phyloP scores from a whole-genome alignment of 2,329 filamentous ascomycete genomes.

The Bisporella sp. region DNA sequence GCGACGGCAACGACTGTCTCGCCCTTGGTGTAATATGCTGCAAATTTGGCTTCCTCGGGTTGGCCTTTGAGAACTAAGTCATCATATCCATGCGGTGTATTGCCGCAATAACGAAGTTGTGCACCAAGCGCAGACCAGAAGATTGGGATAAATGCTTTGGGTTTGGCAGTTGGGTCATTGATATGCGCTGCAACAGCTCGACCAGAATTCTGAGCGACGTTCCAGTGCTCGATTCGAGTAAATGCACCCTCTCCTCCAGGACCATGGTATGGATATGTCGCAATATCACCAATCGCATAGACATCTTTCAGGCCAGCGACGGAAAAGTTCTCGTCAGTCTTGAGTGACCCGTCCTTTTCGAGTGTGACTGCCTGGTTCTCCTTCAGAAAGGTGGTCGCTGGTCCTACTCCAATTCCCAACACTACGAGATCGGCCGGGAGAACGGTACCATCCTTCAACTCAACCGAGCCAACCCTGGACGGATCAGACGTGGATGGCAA shows the following conservation, averaged over 20 bases:
- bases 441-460: constrained; percentile 77
- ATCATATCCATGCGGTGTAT: constrained; percentile 76
- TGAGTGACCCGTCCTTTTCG: constrained; percentile 78
- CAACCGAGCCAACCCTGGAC: constrained; percentile 70
- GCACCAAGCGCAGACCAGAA: constrained; percentile 94
- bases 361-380: constrained; percentile 64
- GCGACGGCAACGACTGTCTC: constrained; percentile 86
- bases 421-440: constrained; percentile 87
- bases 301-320: constrained; percentile 74
- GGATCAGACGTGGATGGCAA: constrained; percentile 60
- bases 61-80: constrained; percentile 76
- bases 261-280: constrained; percentile 88
- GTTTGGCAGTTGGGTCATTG: constrained; percentile 51
- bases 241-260: constrained; percentile 70
- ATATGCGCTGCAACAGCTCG: constrained; percentile 75
- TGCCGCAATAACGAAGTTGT: constrained; percentile 90
- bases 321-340: constrained; percentile 71
- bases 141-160: constrained; percentile 77
- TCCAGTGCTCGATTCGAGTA: constrained; percentile 94
- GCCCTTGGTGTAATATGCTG: constrained; percentile 81
- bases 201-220: constrained; percentile 91
- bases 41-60: constrained; percentile 72
- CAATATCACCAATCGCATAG: constrained; percentile 92
- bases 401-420: constrained; percentile 81
- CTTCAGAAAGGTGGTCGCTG: constrained; percentile 76